Evolutionary conservation across 2,329 filamentous ascomycete genomes (phyloP).

Genomic region (Curvularia eragrostidis): DNA sequence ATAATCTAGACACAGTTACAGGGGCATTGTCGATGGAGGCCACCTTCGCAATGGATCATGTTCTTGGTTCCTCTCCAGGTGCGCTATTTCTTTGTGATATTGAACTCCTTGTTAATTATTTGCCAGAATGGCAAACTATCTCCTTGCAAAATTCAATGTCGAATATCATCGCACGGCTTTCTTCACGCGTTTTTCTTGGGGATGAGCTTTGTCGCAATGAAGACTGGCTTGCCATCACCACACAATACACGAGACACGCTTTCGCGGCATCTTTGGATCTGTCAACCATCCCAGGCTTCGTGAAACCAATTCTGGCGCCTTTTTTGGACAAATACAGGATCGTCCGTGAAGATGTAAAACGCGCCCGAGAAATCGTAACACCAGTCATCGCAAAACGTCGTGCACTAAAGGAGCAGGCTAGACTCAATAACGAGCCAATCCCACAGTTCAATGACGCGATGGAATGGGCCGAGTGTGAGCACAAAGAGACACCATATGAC

Average conservation of each 20-base stretch:
- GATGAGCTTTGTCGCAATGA: slow-evolving; percentile 47
- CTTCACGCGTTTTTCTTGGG: slow-evolving; percentile 44
- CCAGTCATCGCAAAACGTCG: background rate
- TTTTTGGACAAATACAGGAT: background rate
- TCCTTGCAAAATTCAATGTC: background rate
- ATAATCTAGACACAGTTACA: too few species aligned
- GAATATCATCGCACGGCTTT: slow-evolving; percentile 2
- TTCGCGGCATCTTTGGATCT: background rate
- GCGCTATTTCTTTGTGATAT: too few species aligned
- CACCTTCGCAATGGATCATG: too few species aligned
- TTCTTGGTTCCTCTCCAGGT: too few species aligned
- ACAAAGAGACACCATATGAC: background rate
- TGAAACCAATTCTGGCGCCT: background rate
- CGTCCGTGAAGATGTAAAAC: background rate
- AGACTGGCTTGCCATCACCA: slow-evolving; percentile 48
- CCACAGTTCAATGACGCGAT: background rate
- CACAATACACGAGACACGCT: slow-evolving; percentile 37
- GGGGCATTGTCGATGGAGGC: too few species aligned
- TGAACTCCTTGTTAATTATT: too few species aligned
- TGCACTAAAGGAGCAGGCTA: background rate
- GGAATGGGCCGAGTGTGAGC: slow-evolving; percentile 1
- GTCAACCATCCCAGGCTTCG: background rate
- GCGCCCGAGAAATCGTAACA: background rate
- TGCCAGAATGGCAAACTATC: slow-evolving; percentile 8
- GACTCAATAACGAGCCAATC: background rate